phyloP scores from a whole-genome alignment of 352 stramenopile species.

The Sclerospora graminicola region DNA sequence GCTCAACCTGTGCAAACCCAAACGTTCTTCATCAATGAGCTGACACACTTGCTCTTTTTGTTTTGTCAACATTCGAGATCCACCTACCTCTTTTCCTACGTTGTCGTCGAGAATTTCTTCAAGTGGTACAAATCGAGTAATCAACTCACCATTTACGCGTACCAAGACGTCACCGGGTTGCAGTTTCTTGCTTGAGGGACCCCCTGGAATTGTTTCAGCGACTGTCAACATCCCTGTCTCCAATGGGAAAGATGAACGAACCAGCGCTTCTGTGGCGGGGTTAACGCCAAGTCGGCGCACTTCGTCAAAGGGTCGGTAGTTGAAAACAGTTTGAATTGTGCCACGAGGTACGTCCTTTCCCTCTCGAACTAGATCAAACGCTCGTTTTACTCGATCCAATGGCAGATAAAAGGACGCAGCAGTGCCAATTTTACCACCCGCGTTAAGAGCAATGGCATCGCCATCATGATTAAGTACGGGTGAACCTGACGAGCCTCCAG shows the following conservation, averaged over 20 bases:
- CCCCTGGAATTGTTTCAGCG: conserved; percentile 71
- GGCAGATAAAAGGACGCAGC: conserved; percentile 88
- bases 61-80: background rate
- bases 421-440: conserved; percentile 80
- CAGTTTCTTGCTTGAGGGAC: conserved; percentile 67
- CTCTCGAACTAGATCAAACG: conserved; percentile 71
- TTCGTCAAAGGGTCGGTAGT: conserved; percentile 89
- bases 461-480: conserved; percentile 84
- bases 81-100: conserved; percentile 47
- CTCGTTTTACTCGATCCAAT: conserved; percentile 80
- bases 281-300: conserved; percentile 75
- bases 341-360: conserved; percentile 64
- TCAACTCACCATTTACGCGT: conserved; percentile 61
- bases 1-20: conserved; percentile 33
- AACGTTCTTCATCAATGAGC: background rate
- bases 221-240: conserved; percentile 89
- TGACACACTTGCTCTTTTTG: background rate
- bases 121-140: conserved; percentile 84
- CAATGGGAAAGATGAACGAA: conserved; percentile 71
- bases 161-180: conserved; percentile 87
- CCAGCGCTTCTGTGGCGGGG: conserved; percentile 55
- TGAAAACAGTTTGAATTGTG: conserved; percentile 85
- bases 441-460: conserved; percentile 87
- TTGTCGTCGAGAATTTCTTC: conserved; percentile 76
- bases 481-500: conserved; percentile 80